Evolutionary conservation across 768 basidiomycete genomes (phyloP), one percentile per base, ranked within the genome.

Genomic region (Rhizopogon vinicolor): DNA sequence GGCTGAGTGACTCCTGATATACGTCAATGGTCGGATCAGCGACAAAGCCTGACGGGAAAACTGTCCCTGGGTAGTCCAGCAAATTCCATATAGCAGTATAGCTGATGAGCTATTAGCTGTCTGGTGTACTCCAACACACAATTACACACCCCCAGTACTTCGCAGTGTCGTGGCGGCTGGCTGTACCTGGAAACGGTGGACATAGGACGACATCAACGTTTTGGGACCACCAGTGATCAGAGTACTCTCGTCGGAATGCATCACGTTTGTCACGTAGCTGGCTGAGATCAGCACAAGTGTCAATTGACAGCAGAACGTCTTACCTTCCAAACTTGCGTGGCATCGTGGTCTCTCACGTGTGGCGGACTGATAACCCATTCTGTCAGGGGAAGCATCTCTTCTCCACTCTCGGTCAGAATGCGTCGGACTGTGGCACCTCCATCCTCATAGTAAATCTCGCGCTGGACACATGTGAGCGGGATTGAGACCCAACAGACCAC

Each of bases 71-170:
- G 52, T 75, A 76, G 59, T 78, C 76, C 13, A 72, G 62, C 14
- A 79, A 58, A 56, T 80, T 80, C 68, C 72, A 76, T 29, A 74
- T 59, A 12, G 66, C 70, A 0, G 77, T 75, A 54, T 77, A 78
- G 6, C 74, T 74, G 40, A n/a, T 18, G 41, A 46, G 31, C 22
- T 25, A 14, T 42, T 42, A 42, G 41, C 31, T 31, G 33, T 37
- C 67, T 67, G 52, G 8, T 35, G n/a, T 5, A 9, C n/a, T 31
- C 5, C 28, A 4, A 31, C 6, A 12, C 22, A n/a, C 18, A 10
- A 44, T 33, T n/a, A 54, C 60, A 43, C 67, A 75, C 55, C 67
- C 69, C 70, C 73, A 72, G 56, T 71, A 74, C 40, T 67, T 64
- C 14, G 62, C 62, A 4, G 67, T 70, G 39, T 69, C 71, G 44